Conservation (phyloP, 306 rosid genomes). For the Prinsepia uniflora region DNA sequence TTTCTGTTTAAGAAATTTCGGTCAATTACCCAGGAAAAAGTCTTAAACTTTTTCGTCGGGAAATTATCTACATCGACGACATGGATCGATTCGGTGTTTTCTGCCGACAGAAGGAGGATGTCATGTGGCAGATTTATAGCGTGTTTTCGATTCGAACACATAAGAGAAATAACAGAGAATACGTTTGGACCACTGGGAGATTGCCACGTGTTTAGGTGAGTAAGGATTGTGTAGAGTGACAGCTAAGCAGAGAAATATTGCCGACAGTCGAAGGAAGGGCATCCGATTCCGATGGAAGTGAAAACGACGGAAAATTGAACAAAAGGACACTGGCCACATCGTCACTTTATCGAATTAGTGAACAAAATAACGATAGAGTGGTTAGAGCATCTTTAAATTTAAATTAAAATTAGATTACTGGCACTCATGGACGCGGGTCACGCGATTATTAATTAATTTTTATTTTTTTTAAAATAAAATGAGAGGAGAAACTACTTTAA, state of each 20-base stretch:
- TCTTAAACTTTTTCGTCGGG: slow-evolving; percentile 10
- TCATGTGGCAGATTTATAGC: slow-evolving; percentile 19
- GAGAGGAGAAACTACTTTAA: too few species aligned
- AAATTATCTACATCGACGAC: slow-evolving; percentile 18
- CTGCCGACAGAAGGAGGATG: slow-evolving; percentile 51
- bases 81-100: background rate
- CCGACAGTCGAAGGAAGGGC: slow-evolving; percentile 40
- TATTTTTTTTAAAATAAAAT: too few species aligned
- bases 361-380: too few species aligned
- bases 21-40: slow-evolving; percentile 18
- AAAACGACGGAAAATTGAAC: background rate
- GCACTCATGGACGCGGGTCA: too few species aligned
- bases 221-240: slow-evolving; percentile 41
- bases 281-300: background rate
- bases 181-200: slow-evolving; percentile 20
- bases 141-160: slow-evolving; percentile 7
- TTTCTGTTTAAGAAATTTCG: background rate
- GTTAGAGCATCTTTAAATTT: too few species aligned
- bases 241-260: slow-evolving; percentile 50
- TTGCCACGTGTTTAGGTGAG: slow-evolving; percentile 33
- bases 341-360: too few species aligned
- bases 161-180: slow-evolving; percentile 13
- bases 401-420: too few species aligned
- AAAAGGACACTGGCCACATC: too few species aligned
- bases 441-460: too few species aligned